Conservation (phyloP, 2,329 filamentous ascomycete species). For the Penicillium crustosum region DNA sequence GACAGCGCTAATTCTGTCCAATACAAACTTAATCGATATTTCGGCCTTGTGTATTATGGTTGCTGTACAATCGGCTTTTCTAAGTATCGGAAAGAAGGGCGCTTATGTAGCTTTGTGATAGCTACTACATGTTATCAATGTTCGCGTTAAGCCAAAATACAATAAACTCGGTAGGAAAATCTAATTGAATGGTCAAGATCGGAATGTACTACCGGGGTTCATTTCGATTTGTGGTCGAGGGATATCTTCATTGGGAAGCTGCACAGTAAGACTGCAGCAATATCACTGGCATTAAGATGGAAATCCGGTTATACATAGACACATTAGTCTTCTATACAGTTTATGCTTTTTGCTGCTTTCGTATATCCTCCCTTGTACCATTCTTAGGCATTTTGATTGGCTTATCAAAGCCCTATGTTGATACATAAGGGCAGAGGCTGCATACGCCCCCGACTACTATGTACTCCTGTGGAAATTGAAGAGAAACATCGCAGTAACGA, state of each 20-base stretch:
- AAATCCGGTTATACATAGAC: background rate
- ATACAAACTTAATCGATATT: background rate
- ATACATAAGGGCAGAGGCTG: background rate
- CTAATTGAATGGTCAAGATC: too few relatives aligned
- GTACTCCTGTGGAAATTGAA: background rate
- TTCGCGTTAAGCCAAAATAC: too few relatives aligned
- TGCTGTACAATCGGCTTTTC: background rate
- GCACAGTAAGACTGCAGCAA: background rate
- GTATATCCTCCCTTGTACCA: background rate
- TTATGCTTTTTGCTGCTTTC: background rate
- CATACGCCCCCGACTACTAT: background rate
- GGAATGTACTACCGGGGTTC: too few relatives aligned
- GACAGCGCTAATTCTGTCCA: background rate
- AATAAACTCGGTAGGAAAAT: too few relatives aligned
- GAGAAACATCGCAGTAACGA: background rate
- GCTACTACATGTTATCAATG: too few relatives aligned
- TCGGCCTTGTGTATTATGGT: background rate
- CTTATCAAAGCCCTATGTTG: background rate
- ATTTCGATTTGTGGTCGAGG: too few relatives aligned
- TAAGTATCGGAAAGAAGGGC: background rate
- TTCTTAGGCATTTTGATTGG: background rate
- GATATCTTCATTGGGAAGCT: background rate
- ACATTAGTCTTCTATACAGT: background rate
- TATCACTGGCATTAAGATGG: background rate
- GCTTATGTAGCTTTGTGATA: background rate